Percentiles rank a stretch among this genome's conserved stretches.
Conservation (phyloP, 768 basidiomycete genomes). For the Amanita inopinata region DNA sequence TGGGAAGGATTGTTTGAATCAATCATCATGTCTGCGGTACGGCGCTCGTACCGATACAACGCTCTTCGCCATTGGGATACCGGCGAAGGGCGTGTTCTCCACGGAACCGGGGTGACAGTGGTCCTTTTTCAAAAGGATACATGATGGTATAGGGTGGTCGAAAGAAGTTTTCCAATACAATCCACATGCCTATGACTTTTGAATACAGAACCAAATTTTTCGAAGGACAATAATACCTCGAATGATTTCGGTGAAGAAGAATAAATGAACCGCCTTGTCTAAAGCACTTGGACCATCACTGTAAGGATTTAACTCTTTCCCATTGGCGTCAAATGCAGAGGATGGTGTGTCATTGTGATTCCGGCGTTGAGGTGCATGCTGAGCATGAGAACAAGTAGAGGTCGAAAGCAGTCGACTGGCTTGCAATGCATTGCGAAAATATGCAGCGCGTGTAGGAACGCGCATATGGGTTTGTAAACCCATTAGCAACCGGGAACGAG, state of each 20-base stretch:
- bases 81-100: conserved; percentile 95
- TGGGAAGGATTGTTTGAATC: not conserved
- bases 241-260: conserved; percentile 98
- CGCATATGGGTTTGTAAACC: conserved; percentile 42
- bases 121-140: conserved; percentile 98
- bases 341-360: conserved; percentile 16
- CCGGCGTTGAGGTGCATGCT: conserved; percentile 25
- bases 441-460: conserved; percentile 19
- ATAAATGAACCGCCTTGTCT: conserved; percentile 91
- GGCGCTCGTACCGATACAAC: conserved; percentile 80
- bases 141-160: conserved; percentile 97
- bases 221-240: conserved; percentile 45
- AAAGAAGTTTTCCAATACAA: conserved; percentile 87
- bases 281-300: conserved; percentile 78
- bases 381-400: conserved; percentile 27
- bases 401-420: conserved; percentile 45
- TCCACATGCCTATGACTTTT: conserved; percentile 80
- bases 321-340: conserved; percentile 29
- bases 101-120: conserved; percentile 93
- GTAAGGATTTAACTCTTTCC: conserved; percentile 57
- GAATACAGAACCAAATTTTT: conserved; percentile 7
- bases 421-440: conserved; percentile 26
- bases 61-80: conserved; percentile 96
- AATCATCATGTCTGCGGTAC: not conserved
- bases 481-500: conserved; percentile 38